Conservation (phyloP, 805 yeast genomes). For the Starmerella lactis-condensi region DNA sequence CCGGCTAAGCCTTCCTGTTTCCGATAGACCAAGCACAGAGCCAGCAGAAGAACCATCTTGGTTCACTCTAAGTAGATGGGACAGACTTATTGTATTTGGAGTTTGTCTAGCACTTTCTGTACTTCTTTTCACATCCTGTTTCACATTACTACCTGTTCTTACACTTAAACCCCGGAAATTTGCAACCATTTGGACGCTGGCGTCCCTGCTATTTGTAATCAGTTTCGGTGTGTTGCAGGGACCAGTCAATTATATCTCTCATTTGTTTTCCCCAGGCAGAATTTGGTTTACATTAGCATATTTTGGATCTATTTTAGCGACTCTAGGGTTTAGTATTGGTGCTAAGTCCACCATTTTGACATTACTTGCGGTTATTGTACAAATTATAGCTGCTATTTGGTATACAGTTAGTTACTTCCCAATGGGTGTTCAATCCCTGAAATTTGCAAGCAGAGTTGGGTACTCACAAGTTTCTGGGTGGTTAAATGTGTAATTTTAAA, state of each 20-base stretch:
- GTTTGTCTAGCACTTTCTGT: conserved; percentile 58
- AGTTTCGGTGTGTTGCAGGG: conserved; percentile 90
- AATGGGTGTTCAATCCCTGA: conserved; percentile 66
- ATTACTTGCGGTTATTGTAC: conserved; percentile 52
- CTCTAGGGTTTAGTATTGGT: conserved; percentile 60
- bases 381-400: conserved; percentile 71
- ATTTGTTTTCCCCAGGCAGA: conserved; percentile 56
- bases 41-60: conserved; percentile 24
- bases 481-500: conserved; percentile 21
- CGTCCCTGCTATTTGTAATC: conserved; percentile 65
- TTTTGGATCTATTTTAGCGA: conserved; percentile 58
- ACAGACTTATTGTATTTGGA: conserved; percentile 57
- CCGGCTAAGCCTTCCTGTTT: conserved; percentile 15
- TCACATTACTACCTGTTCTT: conserved; percentile 72
- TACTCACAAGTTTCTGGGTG: conserved; percentile 32
- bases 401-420: conserved; percentile 90
- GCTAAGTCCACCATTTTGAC: conserved; percentile 59
- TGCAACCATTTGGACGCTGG: conserved; percentile 73
- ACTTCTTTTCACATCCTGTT: conserved; percentile 67
- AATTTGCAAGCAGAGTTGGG: conserved; percentile 40
- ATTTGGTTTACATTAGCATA: conserved; percentile 65
- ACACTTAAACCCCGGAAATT: conserved; percentile 82
- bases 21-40: conserved; percentile 16
- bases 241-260: conserved; percentile 59
- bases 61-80: conserved; percentile 44